Base-by-base conservation (phyloP, 805 yeast species). In the Wickerhamiella kazuoi region DNA sequence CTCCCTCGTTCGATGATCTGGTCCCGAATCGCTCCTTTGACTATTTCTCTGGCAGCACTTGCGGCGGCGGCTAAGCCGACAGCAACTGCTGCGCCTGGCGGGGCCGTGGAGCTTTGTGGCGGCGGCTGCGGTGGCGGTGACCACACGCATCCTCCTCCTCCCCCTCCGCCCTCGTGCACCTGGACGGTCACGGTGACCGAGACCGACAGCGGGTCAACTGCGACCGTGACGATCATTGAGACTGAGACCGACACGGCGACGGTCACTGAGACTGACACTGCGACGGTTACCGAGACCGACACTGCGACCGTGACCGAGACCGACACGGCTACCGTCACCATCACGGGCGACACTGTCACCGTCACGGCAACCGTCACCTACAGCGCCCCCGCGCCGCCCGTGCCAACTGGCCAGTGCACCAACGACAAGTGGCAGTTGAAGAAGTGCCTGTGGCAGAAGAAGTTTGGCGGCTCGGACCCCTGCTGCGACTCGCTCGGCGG, bases 201-300 rank as follows among this genome's bases (percentile, higher is more conserved):
- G 6, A 8, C 32, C 8, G 32, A 15, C 32, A n/a, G 17, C 14
- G 41, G 16, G 33, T 29, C 29, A 13, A 37, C 41, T 21, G 21
- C 35, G 6, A 28, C 46, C 11, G 35, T 39, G 19, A 48, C 51
- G 15, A 44, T 44, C 9, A 49, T 50, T 14, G 39, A 11, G 9
- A 23, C 26, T 23, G 26, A 7, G 26, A 23, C 26, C 26, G 26
- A 7, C 26, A 23, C 26, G 6, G 26, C 11, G 26, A 23, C 26
- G 26, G 26, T 23, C 26, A 23, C 26, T 23, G 26, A 6, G 26
- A 23, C 26, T 23, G 26, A 6, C 26, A 7, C 6, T 23, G 26
- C 26, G 6, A 23, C 26, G 26, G 14, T 26, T 14, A 38, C 41
- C 4, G 40, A 35, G 2, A 44, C 41, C 20, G 38, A 8, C 14